phyloP scores from a whole-genome alignment of 2,329 filamentous ascomycete species.

The Botryotinia globosa region DNA sequence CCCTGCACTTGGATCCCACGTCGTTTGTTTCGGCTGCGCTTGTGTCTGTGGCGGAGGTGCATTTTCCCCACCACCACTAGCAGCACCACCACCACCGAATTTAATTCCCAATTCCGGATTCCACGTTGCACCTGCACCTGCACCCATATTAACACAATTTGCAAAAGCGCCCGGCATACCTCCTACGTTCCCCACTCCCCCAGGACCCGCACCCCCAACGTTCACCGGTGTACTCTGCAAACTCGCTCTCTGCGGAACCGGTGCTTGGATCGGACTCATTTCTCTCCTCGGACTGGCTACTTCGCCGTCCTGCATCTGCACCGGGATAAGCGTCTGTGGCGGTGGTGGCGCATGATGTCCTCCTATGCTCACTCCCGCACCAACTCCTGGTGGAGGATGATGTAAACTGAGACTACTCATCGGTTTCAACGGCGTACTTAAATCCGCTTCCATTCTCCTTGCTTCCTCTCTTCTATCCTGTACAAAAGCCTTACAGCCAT shows the following conservation, averaged over 20 bases:
- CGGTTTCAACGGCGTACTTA: constrained; percentile 15
- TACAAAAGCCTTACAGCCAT: constrained; percentile 75
- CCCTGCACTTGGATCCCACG: constrained; percentile 36
- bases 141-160: neutral
- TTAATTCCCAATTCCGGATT: constrained; percentile 77
- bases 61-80: constrained; percentile 26
- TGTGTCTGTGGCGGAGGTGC: neutral
- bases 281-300: neutral
- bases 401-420: constrained; percentile 25
- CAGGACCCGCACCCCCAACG: neutral
- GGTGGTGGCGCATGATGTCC: constrained; percentile 32
- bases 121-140: constrained; percentile 56
- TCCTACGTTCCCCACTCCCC: neutral
- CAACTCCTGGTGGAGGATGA: constrained; percentile 30
- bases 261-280: constrained; percentile 12
- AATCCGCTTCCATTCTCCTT: constrained; percentile 61
- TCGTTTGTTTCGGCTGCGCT: constrained; percentile 20
- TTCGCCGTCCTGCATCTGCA: neutral
- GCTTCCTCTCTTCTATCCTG: constrained; percentile 80
- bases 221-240: constrained; percentile 41
- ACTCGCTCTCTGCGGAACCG: constrained; percentile 22
- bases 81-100: constrained; percentile 54
- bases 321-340: constrained; percentile 34
- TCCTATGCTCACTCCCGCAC: neutral
- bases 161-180: neutral